These are phyloP conservation scores for Trichoderma atrobrunneum DNA, from an alignment of 2,329 filamentous ascomycete genomes.

Conservation along the genomic window DNA sequence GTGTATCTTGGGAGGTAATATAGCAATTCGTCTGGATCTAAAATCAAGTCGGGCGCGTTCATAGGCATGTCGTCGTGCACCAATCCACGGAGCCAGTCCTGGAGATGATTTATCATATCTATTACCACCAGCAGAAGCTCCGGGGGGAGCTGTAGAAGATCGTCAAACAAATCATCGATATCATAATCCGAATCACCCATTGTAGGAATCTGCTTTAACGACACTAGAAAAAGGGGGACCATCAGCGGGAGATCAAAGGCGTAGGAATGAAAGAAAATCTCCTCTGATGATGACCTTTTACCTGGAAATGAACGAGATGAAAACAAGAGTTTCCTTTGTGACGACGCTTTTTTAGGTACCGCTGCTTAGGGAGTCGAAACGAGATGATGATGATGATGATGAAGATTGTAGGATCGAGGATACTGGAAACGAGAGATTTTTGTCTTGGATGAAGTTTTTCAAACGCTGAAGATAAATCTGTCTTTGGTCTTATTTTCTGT, in stretches of 20 bases:
- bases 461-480: not conserved
- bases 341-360: not conserved
- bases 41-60: not conserved
- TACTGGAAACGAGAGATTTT: not conserved
- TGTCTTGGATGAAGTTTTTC: not conserved
- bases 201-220: not conserved
- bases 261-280: no score
- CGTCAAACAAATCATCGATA: not conserved
- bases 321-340: not conserved
- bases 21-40: not conserved
- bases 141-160: not conserved
- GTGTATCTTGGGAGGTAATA: not conserved
- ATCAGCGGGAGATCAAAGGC: not conserved
- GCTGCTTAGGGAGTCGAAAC: not conserved
- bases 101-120: not conserved
- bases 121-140: not conserved
- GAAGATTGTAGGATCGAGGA: not conserved
- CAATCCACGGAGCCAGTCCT: not conserved
- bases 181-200: not conserved
- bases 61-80: not conserved
- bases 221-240: not conserved
- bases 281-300: not conserved
- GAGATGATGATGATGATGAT: not conserved
- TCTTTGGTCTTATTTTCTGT: not conserved
- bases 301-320: not conserved